Base-by-base conservation (phyloP, 176 grass and related monocot species). In the Aegilops tauschii region DNA sequence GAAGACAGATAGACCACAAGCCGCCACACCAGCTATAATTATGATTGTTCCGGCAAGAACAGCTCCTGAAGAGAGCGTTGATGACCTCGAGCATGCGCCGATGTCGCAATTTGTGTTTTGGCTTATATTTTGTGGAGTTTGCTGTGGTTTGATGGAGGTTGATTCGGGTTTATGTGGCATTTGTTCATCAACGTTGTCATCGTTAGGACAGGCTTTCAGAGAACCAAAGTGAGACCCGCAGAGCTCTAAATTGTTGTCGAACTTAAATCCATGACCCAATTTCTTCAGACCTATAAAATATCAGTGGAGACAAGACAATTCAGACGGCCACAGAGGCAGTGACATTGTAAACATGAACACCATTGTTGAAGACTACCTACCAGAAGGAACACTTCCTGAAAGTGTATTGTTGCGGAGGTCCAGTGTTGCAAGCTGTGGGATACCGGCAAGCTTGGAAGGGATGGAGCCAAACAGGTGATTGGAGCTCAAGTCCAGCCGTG, bases 381-480 rank as follows among this genome's bases (percentile, higher is more conserved):
- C 94, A 61, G 90, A 86, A 72, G 94, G 90, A 40, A 98, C 90
- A 71, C 47, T 94, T 84, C 97, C 92, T 68, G 97, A 94, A 56
- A 98, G 90, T 5, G 89, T 86, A 64, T 93, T 98, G 72, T 91
- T 96, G 44, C 72, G 86, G 58, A 98, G 84, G 52, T 96, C 88
- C 20, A 98, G 47, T 3, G 90, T 72, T 25, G 61, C 77, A 13
- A 98, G 83, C 23, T 81, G 78, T 76, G 89, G 85, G 12, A 93
- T 91, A 9, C 84, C 86, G 11, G 82, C 82, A 59, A 98, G 81
- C 47, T 94, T 98, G 12, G 82, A 80, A 73, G 97, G 94, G 30
- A 98, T 91, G 1, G 92, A 98, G 28, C 97, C 90, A 11, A 98
- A 96, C 54, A 98, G 85, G 8, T 20, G 42, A 31, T 98, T 98